These are phyloP conservation scores for Hirsutella thompsonii DNA, from an alignment of 2,329 filamentous ascomycete species.

Conservation along the genomic window DNA sequence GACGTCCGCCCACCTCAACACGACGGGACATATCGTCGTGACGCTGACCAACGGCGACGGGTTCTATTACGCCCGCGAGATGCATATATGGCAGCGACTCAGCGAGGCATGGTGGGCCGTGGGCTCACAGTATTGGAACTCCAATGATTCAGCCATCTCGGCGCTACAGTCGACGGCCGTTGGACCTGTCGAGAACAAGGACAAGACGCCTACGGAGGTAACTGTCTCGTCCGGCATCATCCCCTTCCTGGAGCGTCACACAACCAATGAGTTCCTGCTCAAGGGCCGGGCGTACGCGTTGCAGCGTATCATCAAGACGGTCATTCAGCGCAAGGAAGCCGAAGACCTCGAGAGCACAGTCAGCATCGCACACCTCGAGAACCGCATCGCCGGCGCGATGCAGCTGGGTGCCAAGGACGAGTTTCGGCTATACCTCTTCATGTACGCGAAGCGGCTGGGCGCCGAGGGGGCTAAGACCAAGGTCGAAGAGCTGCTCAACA, in stretches of 20 bases:
- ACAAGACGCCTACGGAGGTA: constrained; percentile 31
- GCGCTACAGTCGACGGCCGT: constrained; percentile 63
- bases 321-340: constrained; percentile 80
- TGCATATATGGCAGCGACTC: constrained; percentile 91
- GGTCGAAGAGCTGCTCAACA: constrained; percentile 82
- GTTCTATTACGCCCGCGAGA: constrained; percentile 71
- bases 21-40: constrained; percentile 73
- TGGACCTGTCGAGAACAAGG: constrained; percentile 35
- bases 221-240: constrained; percentile 82
- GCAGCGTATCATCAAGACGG: constrained; percentile 78
- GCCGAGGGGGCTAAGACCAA: constrained; percentile 79
- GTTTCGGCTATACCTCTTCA: constrained; percentile 88
- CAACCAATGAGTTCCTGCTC: constrained; percentile 81
- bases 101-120: constrained; percentile 98
- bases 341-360: constrained; percentile 85
- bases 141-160: constrained; percentile 78
- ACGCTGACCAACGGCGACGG: constrained; percentile 91
- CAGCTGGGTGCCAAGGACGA: constrained; percentile 80
- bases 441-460: constrained; percentile 94
- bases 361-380: constrained; percentile 90
- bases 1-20: constrained; percentile 84
- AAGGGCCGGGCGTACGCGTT: constrained; percentile 86
- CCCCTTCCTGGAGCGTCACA: constrained; percentile 84
- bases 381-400: constrained; percentile 79
- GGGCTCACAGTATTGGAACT: constrained; percentile 98